Conservation (phyloP, 306 rosid species). For the Ziziphus jujuba region DNA sequence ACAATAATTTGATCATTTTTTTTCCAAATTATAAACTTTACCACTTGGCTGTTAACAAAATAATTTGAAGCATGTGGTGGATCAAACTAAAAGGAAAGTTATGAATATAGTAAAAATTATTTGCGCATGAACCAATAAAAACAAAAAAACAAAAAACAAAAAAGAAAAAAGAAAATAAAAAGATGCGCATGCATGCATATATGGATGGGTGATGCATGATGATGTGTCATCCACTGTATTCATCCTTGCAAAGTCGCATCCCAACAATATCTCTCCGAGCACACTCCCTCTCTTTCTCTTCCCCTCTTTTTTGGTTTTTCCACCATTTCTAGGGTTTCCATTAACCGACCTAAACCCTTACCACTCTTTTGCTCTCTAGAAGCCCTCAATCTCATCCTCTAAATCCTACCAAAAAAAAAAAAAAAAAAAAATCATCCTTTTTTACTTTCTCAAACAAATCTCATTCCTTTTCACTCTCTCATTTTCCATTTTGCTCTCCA, state of each 20-base stretch:
- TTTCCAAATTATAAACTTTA: too few species aligned
- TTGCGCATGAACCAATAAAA: too few species aligned
- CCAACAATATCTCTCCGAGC: constrained; percentile 22
- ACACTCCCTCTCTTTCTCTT: constrained; percentile 18
- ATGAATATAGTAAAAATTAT: too few species aligned
- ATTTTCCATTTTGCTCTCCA: constrained; percentile 10
- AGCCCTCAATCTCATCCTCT: not conserved
- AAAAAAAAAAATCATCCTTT: not conserved
- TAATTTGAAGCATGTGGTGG: not conserved
- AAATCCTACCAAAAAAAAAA: too few species aligned
- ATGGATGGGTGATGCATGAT: constrained; percentile 29
- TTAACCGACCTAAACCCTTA: constrained; percentile 2
- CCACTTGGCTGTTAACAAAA: not conserved
- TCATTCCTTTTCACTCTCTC: constrained; percentile 6
- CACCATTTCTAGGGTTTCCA: constrained; percentile 43
- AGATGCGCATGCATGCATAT: constrained; percentile 20
- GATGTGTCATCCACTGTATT: constrained; percentile 39
- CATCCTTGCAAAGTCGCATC: constrained; percentile 38
- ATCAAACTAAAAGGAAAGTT: too few species aligned
- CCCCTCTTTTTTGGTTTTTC: constrained; percentile 1
- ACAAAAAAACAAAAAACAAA: not conserved
- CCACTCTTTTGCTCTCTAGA: not conserved
- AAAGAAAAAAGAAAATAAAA: not conserved
- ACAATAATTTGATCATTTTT: too few species aligned
- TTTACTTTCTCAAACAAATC: not conserved